Conservation (phyloP, 176 grass and related monocot genomes). For the Triticum aestivum region DNA sequence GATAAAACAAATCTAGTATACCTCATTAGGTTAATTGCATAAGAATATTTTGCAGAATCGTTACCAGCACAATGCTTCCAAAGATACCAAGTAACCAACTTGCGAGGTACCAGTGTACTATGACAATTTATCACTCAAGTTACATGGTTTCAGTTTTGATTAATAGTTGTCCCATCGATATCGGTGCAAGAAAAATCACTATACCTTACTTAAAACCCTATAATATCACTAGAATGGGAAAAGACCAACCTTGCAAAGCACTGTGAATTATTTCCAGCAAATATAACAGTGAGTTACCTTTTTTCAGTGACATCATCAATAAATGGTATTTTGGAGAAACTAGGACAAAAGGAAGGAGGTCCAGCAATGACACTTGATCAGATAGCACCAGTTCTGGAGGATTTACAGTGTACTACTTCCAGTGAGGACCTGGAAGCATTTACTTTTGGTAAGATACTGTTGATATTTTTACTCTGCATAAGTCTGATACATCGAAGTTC, state of each 20-base stretch:
- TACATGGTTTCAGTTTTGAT: constrained; percentile 1
- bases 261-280: background rate
- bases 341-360: constrained; percentile 72
- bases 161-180: constrained; percentile 17
- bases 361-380: constrained; percentile 80
- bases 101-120: background rate
- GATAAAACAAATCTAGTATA: background rate
- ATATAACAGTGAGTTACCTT: constrained; percentile 9
- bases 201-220: background rate
- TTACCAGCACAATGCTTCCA: background rate
- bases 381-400: constrained; percentile 62
- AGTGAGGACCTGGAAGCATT: constrained; percentile 39
- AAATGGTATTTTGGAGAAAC: constrained; percentile 63
- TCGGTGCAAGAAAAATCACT: no score
- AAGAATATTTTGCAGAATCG: background rate
- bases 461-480: constrained; percentile 9
- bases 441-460: constrained; percentile 51
- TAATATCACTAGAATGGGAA: background rate
- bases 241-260: background rate
- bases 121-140: background rate
- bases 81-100: constrained; percentile 6
- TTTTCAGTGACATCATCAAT: constrained; percentile 66
- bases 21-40: background rate
- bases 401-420: constrained; percentile 53
- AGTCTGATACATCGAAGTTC: background rate